Evolutionary conservation across 139 green algal species (phyloP), one percentile per base, ranked within the genome.

Genomic region (Chlorella sp.): DNA sequence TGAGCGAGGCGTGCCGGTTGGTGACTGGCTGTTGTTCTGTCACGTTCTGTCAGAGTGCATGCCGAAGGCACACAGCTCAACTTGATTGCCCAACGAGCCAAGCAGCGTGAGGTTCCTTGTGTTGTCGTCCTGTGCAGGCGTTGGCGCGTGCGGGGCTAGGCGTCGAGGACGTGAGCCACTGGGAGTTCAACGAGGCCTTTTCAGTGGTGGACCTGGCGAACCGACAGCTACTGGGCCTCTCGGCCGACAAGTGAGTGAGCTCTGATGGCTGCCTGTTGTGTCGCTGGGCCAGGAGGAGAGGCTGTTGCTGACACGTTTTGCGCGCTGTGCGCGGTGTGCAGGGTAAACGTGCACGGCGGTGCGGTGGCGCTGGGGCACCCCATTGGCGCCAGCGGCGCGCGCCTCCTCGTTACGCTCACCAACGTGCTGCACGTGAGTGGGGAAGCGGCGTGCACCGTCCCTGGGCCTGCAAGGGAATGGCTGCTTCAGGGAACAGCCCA

Each of bases 141-240:
- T 68, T 96, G 35, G 74, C 70, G 22, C 70, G 73, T 30, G 81
- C 83, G 17, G 77, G 80, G 20, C 34, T 92, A 27, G 2, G 31
- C 1, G 29, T 75, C 49, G 29, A 55, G 0, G 82, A 95, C 20
- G 77, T 97, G 0, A 87, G 94, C 35, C 87, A 77, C 64, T 96
- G 66, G 60, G 85, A 97, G 83, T 87, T 98, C 75, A 98, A 98
- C 72, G 91, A 98, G 79, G 93, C 93, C 14, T 98, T 98, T 77
- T 89, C 83, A 5, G 93, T 96, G 36, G 93, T 88, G 32, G 79
- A 84, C 35, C 42, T 88, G 2, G 74, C 70, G 59, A 86, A 85
- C 71, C 24, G 64, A 1, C 59, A 79, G 63, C 74, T 88, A 33
- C 73, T 85, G 67, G 69, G 70, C 0, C 67, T 88, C 35, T 62